phyloP scores from a whole-genome alignment of 2,329 filamentous ascomycete genomes.

The Penicillium sp. region DNA sequence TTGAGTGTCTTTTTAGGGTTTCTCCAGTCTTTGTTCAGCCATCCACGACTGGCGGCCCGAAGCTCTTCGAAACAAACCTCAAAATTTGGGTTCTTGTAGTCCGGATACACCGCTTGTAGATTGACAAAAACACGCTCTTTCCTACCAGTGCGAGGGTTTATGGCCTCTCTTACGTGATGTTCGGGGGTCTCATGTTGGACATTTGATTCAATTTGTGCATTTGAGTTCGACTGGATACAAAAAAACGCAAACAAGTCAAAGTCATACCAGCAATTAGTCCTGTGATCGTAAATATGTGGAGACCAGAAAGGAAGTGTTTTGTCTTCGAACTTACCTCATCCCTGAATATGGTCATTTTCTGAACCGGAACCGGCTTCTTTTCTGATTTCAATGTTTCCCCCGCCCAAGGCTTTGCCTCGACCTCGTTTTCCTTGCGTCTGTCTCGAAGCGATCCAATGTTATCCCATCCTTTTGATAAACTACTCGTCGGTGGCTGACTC shows the following conservation, averaged over 20 bases:
- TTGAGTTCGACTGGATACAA: conserved; percentile 51
- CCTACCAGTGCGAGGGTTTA: conserved; percentile 78
- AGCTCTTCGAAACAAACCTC: conserved; percentile 93
- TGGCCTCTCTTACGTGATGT: conserved; percentile 72
- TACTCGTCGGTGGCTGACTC: conserved; percentile 52
- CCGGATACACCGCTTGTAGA: conserved; percentile 79
- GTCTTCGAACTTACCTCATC: conserved; percentile 74
- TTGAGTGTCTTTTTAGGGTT: conserved; percentile 51
- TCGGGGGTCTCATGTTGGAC: conserved; percentile 59
- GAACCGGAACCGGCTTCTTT: conserved; percentile 69
- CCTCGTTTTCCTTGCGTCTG: conserved; percentile 87
- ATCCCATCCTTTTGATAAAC: conserved; percentile 75
- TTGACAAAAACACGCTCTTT: conserved; percentile 85
- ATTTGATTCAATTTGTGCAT: conserved; percentile 34
- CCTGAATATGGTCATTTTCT: conserved; percentile 91
- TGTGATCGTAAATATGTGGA: conserved; percentile 81
- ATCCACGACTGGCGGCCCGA: conserved; percentile 71
- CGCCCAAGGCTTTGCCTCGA: conserved; percentile 84
- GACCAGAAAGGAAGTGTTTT: conserved; percentile 35
- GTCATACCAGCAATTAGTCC: conserved; percentile 77
- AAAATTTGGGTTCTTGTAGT: conserved; percentile 63
- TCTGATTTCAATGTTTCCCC: conserved; percentile 87
- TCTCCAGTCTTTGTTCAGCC: conserved; percentile 54
- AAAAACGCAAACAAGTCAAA: conserved; percentile 38
- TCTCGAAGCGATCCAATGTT: conserved; percentile 82